These are phyloP conservation scores for Penicillium sclerotigenum DNA, from an alignment of 2,329 filamentous ascomycete species.

Conservation along the genomic window DNA sequence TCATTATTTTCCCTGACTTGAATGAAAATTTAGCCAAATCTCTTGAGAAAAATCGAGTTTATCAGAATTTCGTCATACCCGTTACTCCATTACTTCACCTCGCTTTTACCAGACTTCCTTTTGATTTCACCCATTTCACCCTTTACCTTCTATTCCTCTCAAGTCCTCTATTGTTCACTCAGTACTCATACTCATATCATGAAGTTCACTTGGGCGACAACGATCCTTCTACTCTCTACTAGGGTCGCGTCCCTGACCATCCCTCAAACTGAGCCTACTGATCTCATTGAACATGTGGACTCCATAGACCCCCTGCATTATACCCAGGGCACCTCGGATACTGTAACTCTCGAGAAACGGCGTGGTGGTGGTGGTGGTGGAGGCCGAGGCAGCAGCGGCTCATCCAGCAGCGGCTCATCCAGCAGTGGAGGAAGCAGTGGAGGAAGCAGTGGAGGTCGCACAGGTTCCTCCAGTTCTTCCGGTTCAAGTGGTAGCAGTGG, in stretches of 20 bases:
- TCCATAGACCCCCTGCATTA: neutral
- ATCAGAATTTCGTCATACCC: neutral
- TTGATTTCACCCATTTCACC: neutral
- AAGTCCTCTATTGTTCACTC: neutral
- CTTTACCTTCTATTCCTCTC: neutral
- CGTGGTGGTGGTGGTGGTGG: constrained; percentile 49
- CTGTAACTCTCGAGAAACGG: constrained; percentile 45
- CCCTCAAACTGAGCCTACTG: constrained; percentile 15
- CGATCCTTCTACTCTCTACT: constrained; percentile 30
- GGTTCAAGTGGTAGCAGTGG: constrained; percentile 17
- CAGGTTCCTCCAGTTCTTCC: constrained; percentile 12
- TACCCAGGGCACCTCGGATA: constrained; percentile 11
- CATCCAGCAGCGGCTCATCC: constrained; percentile 28
- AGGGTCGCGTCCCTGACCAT: constrained; percentile 30
- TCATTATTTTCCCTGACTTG: too few species aligned
- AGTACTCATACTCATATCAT: constrained; percentile 20
- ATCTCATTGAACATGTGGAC: constrained; percentile 21
- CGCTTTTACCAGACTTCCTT: neutral
- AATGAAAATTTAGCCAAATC: too few species aligned
- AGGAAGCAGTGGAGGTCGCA: constrained; percentile 24
- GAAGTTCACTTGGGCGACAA: constrained; percentile 31
- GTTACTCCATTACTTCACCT: neutral
- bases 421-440: constrained; percentile 29
- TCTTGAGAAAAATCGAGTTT: neutral
- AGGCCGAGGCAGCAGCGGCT: constrained; percentile 31